Conservation (phyloP, 1,284 basidiomycete species). For the Trametes sp. region DNA sequence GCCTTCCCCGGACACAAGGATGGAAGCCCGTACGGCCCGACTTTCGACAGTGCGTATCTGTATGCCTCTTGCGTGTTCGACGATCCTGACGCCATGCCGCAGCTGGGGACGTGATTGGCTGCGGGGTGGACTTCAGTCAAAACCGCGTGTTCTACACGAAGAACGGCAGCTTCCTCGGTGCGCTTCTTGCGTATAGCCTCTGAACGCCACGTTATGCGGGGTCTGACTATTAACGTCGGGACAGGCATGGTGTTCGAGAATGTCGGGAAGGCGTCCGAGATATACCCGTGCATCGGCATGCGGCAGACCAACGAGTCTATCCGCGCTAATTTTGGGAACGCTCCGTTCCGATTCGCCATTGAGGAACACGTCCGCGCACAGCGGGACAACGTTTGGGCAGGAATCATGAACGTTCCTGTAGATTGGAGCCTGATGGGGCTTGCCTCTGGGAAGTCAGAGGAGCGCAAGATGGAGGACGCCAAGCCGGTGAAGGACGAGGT, state of each 20-base stretch:
- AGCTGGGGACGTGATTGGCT: slow-evolving; percentile 89
- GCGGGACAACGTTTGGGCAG: slow-evolving; percentile 67
- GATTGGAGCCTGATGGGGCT: slow-evolving; percentile 41
- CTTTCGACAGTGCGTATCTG: slow-evolving; percentile 69
- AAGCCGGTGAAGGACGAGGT: slow-evolving; percentile 27
- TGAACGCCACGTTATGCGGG: slow-evolving; percentile 8
- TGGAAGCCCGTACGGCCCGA: slow-evolving; percentile 78
- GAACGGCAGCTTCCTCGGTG: slow-evolving; percentile 84
- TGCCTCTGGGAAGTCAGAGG: slow-evolving; percentile 32
- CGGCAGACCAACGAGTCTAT: slow-evolving; percentile 78
- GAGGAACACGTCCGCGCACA: slow-evolving; percentile 78
- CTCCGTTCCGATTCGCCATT: slow-evolving; percentile 89
- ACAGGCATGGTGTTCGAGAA: slow-evolving; percentile 76
- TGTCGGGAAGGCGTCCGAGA: slow-evolving; percentile 64
- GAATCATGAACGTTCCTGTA: slow-evolving; percentile 61
- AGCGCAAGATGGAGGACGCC: slow-evolving; percentile 26
- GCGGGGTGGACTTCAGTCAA: slow-evolving; percentile 87
- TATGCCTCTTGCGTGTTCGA: slow-evolving; percentile 3
- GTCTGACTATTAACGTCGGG: not conserved
- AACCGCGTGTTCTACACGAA: slow-evolving; percentile 89
- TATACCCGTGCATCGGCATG: slow-evolving; percentile 90
- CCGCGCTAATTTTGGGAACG: slow-evolving; percentile 86
- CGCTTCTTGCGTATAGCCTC: slow-evolving; percentile 27
- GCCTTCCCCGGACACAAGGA: slow-evolving; percentile 78
- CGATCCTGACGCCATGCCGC: slow-evolving; percentile 24